Evolutionary conservation across 2,329 filamentous ascomycete species (phyloP).

Genomic region (Colletotrichum graminicola): DNA sequence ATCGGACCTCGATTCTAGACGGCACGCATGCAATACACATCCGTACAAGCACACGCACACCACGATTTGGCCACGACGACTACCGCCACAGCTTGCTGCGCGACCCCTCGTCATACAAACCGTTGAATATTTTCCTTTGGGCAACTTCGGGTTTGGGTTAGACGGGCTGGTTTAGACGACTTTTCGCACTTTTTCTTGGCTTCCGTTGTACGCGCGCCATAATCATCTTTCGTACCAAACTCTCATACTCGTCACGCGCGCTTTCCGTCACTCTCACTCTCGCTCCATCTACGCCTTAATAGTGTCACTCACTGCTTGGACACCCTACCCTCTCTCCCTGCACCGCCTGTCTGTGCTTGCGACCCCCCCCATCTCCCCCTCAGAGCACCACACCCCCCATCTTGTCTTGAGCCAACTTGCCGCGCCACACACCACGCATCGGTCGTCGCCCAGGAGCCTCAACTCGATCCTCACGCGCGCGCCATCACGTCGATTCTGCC

Average conservation of each 20-base stretch:
- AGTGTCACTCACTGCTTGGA: slow-evolving; percentile 6
- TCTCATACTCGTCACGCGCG: slow-evolving; percentile 21
- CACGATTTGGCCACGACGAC: slow-evolving; percentile 16
- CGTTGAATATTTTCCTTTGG: slow-evolving; percentile 48
- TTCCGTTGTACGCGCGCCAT: slow-evolving; percentile 36
- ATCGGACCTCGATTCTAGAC: slow-evolving; percentile 28
- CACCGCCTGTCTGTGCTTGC: slow-evolving; percentile 8
- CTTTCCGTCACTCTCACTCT: background rate
- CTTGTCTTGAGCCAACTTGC: slow-evolving; percentile 4
- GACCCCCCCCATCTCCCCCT: background rate
- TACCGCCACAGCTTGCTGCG: slow-evolving; percentile 30
- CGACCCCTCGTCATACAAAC: slow-evolving; percentile 33
- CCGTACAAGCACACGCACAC: slow-evolving; percentile 21
- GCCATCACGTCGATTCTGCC: slow-evolving; percentile 17
- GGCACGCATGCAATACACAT: slow-evolving; percentile 30
- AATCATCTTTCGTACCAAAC: slow-evolving; percentile 36
- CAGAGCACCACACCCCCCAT: slow-evolving; percentile 11
- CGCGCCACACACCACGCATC: slow-evolving; percentile 1
- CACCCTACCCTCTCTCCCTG: background rate
- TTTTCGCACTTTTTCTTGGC: slow-evolving; percentile 38
- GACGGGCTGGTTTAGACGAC: slow-evolving; percentile 57
- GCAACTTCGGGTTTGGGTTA: slow-evolving; percentile 50
- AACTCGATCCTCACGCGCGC: slow-evolving; percentile 4
- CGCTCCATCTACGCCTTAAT: slow-evolving; percentile 11
- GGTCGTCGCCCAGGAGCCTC: slow-evolving; percentile 12